Base-by-base conservation (phyloP, 352 stramenopile species). In the Phytophthora brassicae region DNA sequence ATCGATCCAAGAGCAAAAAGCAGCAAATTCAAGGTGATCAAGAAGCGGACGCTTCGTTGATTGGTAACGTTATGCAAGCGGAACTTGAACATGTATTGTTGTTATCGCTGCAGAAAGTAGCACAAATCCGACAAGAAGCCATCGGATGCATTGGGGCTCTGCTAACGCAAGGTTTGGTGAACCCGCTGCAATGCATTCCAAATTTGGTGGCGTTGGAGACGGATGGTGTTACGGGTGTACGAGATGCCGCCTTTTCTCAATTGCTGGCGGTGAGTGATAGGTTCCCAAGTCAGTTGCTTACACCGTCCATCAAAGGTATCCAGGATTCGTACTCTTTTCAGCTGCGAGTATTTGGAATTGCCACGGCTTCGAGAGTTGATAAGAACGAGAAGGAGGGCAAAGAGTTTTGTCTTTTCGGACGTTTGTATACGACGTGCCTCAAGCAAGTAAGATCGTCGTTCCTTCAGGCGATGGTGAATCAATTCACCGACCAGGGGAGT, bases 21-120 rank as follows among this genome's bases (percentile, higher is more conserved):
- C 65, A 87, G 7, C 84, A 94, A 65, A 79, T 96, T 20, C 79
- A 88, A 65, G 85, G 87, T n/a, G 87, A 96, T 39, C 87, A 94
- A 62, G 84, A 94, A 75, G 84, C 81, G 13, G 85, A 94, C 28
- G 84, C 84, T 17, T 87, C 84, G 6, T 72, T 94, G n/a, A 94
- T 96, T 38, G 87, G 86, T 24, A 86, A 86, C 26, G 77, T 96
- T 12, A 94, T 94, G 84, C 85, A 94, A 61, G 86, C 75, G n/a
- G 82, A 96, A 36, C 62, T 96, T 12, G 46, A 47, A 11, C 86
- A 90, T 33, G 69, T 93, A 11, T 62, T 94, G 53, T 19, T 44
- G 20, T 42, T 93, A n/a, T 73, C 71, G 16, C 31, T 89, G 4
- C 58, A 83, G 6, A 87, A 87, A 19, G 59, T 79, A 38, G 62